phyloP scores from a whole-genome alignment of 805 yeast species.

The Lachancea nothofagi region DNA sequence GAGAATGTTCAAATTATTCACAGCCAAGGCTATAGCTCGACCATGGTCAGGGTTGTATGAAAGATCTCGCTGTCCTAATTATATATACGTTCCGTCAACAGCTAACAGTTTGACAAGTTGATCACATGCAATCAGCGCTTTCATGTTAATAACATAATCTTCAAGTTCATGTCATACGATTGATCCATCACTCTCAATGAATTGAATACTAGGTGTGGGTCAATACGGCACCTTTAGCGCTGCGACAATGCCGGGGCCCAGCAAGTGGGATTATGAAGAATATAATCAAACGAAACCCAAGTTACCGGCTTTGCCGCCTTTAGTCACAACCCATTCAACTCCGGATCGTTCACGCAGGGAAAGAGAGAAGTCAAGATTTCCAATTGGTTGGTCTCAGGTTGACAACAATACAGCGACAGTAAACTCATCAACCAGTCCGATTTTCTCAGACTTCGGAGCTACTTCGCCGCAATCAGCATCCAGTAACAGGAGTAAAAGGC shows the following conservation, averaged over 20 bases:
- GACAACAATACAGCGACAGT: conserved; percentile 8
- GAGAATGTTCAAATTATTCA: too few species aligned
- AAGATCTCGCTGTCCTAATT: too few species aligned
- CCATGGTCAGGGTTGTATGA: too few species aligned
- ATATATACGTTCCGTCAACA: too few species aligned
- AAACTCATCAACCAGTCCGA: conserved; percentile 1
- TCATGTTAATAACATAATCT: too few species aligned
- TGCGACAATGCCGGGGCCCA: conserved; percentile 45
- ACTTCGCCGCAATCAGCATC: conserved; percentile 23
- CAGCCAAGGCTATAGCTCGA: too few species aligned
- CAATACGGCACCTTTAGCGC: conserved; percentile 31
- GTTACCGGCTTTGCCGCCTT: conserved; percentile 30
- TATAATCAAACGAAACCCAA: conserved; percentile 3
- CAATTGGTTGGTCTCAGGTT: conserved; percentile 26
- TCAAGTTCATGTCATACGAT: not conserved
- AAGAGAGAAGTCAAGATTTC: conserved; percentile 6
- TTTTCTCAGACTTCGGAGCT: conserved; percentile 14
- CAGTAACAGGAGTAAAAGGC: conserved; percentile 8
- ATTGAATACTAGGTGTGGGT: not conserved
- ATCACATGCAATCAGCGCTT: too few species aligned
- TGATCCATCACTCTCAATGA: too few species aligned
- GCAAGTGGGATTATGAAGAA: conserved; percentile 1
- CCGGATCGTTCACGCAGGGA: conserved; percentile 12
- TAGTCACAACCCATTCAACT: conserved; percentile 22
- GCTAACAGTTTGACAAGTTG: too few species aligned